Evolutionary conservation across 73 alveolate genomes (phyloP).

Genomic region (Diophrys sp.): DNA sequence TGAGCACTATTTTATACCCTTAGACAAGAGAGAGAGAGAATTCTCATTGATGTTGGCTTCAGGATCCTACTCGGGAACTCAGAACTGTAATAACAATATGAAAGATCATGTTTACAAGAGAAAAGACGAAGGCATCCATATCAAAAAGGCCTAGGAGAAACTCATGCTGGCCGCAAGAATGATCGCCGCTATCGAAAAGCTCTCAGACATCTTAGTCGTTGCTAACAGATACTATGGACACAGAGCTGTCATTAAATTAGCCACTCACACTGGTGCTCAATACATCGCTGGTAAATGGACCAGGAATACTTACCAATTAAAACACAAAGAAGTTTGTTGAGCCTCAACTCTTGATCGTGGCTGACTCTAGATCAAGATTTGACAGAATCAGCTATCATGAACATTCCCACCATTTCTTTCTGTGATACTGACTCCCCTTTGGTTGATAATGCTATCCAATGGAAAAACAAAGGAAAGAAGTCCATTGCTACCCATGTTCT

Average conservation of each 20-base stretch:
- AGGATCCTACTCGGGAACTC: too few relatives aligned
- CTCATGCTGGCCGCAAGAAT: slow-evolving; percentile 84
- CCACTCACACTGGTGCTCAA: slow-evolving; percentile 85
- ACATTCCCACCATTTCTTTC: slow-evolving; percentile 71
- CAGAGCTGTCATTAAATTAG: slow-evolving; percentile 97
- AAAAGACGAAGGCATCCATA: too few relatives aligned
- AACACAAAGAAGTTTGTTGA: slow-evolving; percentile 63
- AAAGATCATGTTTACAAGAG: too few relatives aligned
- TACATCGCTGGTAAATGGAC: slow-evolving; percentile 96
- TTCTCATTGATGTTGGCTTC: too few relatives aligned
- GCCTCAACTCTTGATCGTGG: slow-evolving; percentile 73
- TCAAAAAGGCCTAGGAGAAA: slow-evolving; percentile 88
- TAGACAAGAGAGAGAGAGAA: too few relatives aligned
- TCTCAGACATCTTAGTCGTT: slow-evolving; percentile 79
- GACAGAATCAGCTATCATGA: slow-evolving; percentile 68
- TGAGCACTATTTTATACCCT: too few relatives aligned
- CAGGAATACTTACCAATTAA: slow-evolving; percentile 92
- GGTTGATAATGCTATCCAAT: slow-evolving; percentile 81
- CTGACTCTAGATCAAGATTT: slow-evolving; percentile 68
- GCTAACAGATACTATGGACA: slow-evolving; percentile 86
- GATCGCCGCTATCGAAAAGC: slow-evolving; percentile 85
- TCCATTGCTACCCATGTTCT: slow-evolving; percentile 72
- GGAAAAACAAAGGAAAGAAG: slow-evolving; percentile 63
- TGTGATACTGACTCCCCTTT: slow-evolving; percentile 68
- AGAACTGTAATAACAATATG: too few relatives aligned